These are phyloP conservation scores for Trypanosoma boissoni DNA, from an alignment of 208 protist species.

Conservation along the genomic window DNA sequence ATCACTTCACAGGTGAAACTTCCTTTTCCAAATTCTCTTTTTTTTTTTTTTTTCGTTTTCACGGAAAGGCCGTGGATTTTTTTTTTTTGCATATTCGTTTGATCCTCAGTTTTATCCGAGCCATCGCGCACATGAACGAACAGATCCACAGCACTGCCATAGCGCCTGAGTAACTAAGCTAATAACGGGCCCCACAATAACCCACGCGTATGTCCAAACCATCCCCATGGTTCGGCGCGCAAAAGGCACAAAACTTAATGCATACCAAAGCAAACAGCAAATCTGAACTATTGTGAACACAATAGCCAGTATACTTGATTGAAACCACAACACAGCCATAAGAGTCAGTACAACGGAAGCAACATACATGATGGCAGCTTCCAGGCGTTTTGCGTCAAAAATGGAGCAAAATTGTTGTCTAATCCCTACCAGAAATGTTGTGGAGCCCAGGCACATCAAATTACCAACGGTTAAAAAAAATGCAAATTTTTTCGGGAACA, in stretches of 20 bases:
- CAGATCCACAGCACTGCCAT: slow-evolving; percentile 21
- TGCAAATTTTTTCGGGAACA: slow-evolving; percentile 85
- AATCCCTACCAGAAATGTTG: slow-evolving; percentile 87
- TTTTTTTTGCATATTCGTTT: background rate
- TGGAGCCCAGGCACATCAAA: slow-evolving; percentile 77
- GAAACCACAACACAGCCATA: slow-evolving; percentile 54
- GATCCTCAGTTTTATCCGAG: no score
- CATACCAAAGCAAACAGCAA: slow-evolving; percentile 79
- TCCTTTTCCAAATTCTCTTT: no score
- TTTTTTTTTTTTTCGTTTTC: no score
- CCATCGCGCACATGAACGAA: background rate
- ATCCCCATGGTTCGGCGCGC: slow-evolving; percentile 59
- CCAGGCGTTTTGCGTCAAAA: slow-evolving; percentile 72
- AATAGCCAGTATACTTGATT: slow-evolving; percentile 52
- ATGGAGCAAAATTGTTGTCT: slow-evolving; percentile 69
- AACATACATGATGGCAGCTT: slow-evolving; percentile 70
- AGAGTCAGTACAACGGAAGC: slow-evolving; percentile 72
- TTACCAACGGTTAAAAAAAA: slow-evolving; percentile 91
- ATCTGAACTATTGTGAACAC: slow-evolving; percentile 68
- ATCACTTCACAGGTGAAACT: no score
- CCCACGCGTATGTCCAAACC: slow-evolving; percentile 21
- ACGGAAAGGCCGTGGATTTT: no score
- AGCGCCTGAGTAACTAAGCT: slow-evolving; percentile 27
- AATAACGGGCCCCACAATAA: slow-evolving; percentile 27
- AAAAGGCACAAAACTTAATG: slow-evolving; percentile 88